Evolutionary conservation across 139 green algal genomes (phyloP), one percentile per base, ranked within the genome.

Genomic region (Tetradesmus lagerheimii): DNA sequence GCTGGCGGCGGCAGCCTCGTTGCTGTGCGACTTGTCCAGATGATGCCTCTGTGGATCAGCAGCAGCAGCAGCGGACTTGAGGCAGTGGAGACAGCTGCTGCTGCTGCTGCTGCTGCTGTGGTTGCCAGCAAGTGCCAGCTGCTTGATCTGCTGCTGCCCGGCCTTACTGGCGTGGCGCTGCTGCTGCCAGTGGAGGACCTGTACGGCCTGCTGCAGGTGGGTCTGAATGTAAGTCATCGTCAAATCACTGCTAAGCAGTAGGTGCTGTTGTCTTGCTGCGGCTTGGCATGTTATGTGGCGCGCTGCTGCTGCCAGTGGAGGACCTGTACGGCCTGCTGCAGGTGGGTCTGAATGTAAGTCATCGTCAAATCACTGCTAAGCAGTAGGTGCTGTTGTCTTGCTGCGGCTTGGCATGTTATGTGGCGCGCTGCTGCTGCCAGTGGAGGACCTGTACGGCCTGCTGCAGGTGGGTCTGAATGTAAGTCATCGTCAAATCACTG

Each of bases 121-220:
- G 34, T 5, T 50, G 82, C 35, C 35, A 53, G 57, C 20, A 71
- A 31, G 57, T 8, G 25, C 27, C 50, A 35, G 20, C 82, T 87
- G 43, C 38, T 87, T 20, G 9, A 15, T 11, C 31, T 78, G 82
- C 53, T 87, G 57, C 82, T 87, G 53, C 53, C 53, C n/a, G 47
- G 66, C 0, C 18, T 87, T 27, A 11, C 31, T 39, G 23, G 57
- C 11, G 37, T 87, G 18, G 27, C 37, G 27, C n/a, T 77, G 35
- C 82, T 87, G 57, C 82, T 87, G 82, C 82, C 82, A 79, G 82
- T 79, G 6, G 57, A 79, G 9, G 53, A 87, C 20, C 35, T 87
- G 82, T 87, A 87, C 35, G 82, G 82, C 0, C 53, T 87, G 34
- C 71, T 87, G 31, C 82, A 87, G 82, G 82, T 87, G 31, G 27